These are phyloP conservation scores for Calocera viscosa DNA, from an alignment of 768 basidiomycete species.

Conservation along the genomic window DNA sequence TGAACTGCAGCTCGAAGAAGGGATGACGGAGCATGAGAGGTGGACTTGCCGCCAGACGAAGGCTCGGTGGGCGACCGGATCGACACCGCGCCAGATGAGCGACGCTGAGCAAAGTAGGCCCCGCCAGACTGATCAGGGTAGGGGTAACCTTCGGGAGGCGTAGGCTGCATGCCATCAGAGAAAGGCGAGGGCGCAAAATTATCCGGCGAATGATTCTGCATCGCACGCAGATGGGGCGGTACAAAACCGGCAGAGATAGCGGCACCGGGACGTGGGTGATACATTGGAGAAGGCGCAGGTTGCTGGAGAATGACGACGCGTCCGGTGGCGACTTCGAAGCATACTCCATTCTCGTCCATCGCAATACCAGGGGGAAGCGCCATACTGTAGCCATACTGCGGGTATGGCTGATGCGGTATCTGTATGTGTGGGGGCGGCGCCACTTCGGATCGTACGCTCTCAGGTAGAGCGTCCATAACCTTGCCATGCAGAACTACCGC, in stretches of 20 bases:
- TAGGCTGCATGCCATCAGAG: neutral
- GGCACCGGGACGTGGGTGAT: constrained; percentile 45
- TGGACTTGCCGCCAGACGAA: neutral
- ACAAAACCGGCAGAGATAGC: neutral
- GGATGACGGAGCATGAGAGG: neutral
- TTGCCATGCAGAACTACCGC: neutral
- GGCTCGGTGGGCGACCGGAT: neutral
- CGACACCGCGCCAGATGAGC: neutral
- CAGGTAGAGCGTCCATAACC: neutral
- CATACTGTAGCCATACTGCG: constrained; percentile 45
- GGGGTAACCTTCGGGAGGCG: neutral
- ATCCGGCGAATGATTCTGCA: neutral
- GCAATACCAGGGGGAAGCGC: constrained; percentile 57
- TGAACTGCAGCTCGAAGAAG: neutral
- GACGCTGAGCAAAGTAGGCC: neutral
- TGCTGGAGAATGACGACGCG: constrained; percentile 60
- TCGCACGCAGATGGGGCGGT: neutral
- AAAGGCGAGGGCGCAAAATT: neutral
- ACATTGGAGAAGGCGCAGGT: constrained; percentile 30
- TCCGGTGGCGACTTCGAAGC: constrained; percentile 74
- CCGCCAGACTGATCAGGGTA: neutral
- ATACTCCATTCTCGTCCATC: constrained; percentile 59
- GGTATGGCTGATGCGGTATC: constrained; percentile 36
- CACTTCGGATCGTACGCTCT: neutral
- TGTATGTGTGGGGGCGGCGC: constrained; percentile 32